A percentile compares a stretch with the other conserved stretches of the same genome.
phyloP scores from a whole-genome alignment of 352 stramenopile genomes.

The Phytophthora brassicae region DNA sequence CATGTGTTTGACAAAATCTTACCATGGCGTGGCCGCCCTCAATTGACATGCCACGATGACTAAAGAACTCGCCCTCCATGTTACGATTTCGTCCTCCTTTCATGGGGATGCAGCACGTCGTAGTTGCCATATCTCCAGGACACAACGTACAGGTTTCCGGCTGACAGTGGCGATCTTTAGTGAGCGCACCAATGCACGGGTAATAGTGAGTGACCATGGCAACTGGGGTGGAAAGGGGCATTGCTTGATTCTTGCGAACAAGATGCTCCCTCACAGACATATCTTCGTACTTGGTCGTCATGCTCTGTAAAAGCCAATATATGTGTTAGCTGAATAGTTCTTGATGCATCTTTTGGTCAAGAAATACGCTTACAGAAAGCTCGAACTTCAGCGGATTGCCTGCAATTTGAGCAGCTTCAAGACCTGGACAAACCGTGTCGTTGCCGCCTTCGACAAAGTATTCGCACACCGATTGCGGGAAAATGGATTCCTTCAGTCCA shows the following conservation, averaged over 20 bases:
- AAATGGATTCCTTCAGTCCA: conserved; percentile 71
- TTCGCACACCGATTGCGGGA: conserved; percentile 68
- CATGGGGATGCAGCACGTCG: conserved; percentile 76
- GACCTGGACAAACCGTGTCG: conserved; percentile 66
- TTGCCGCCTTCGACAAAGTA: conserved; percentile 65
- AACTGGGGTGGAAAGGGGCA: conserved; percentile 75
- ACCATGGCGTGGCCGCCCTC: conserved; percentile 82
- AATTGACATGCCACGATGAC: conserved; percentile 76
- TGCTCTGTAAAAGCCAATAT: conserved; percentile 35
- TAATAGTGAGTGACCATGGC: conserved; percentile 83
- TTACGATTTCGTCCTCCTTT: conserved; percentile 73
- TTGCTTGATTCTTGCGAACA: conserved; percentile 73
- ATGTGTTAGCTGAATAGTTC: background rate
- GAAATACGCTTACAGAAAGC: conserved; percentile 40
- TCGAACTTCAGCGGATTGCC: conserved; percentile 73
- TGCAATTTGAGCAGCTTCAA: conserved; percentile 46
- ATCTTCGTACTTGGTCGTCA: conserved; percentile 82
- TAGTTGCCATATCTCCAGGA: conserved; percentile 72
- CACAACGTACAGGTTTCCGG: conserved; percentile 67
- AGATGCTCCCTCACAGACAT: conserved; percentile 76
- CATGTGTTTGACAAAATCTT: conserved; percentile 3
- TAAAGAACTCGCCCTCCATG: conserved; percentile 87
- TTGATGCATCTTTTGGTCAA: background rate
- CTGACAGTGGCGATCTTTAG: conserved; percentile 60
- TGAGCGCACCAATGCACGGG: conserved; percentile 66